phyloP scores from a whole-genome alignment of 2,329 filamentous ascomycete species.

The Chaetoscypha palmicola region DNA sequence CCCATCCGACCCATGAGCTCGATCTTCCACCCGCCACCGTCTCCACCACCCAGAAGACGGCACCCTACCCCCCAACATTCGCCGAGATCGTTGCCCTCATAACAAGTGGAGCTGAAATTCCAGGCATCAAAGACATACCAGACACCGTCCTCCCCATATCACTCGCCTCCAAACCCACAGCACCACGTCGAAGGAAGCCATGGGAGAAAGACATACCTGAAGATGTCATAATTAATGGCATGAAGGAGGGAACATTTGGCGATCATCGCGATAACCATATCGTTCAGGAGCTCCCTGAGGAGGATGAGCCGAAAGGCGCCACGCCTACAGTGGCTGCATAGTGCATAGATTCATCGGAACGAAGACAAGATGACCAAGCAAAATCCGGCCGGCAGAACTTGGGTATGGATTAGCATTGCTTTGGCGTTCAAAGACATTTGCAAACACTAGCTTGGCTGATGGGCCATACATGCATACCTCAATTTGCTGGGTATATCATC shows the following conservation, averaged over 20 bases:
- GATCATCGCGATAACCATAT: constrained; percentile 25
- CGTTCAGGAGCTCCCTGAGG: constrained; percentile 25
- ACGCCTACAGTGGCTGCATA: neutral
- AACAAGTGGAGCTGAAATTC: constrained; percentile 72
- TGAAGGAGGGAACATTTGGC: constrained; percentile 31
- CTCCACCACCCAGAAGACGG: constrained; percentile 27
- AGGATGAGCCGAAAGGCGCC: constrained; percentile 1
- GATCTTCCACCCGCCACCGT: constrained; percentile 4
- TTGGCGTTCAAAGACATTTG: no score
- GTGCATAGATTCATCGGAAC: no score
- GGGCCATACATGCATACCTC: no score
- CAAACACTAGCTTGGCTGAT: no score
- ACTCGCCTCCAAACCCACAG: constrained; percentile 36
- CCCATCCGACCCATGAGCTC: neutral
- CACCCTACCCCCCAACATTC: constrained; percentile 75
- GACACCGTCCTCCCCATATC: constrained; percentile 68
- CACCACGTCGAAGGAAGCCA: constrained; percentile 49
- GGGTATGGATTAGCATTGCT: no score
- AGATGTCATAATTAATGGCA: constrained; percentile 23
- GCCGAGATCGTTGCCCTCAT: constrained; percentile 81
- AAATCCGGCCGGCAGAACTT: no score
- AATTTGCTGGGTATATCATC: no score
- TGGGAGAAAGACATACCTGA: constrained; percentile 62
- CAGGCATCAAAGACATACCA: constrained; percentile 82
- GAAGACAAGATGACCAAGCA: no score